A percentile compares a stretch with the other conserved stretches of the same genome.
These are phyloP conservation scores for Didymella arachidicola DNA, from an alignment of 2,329 filamentous ascomycete species.

Conservation along the genomic window DNA sequence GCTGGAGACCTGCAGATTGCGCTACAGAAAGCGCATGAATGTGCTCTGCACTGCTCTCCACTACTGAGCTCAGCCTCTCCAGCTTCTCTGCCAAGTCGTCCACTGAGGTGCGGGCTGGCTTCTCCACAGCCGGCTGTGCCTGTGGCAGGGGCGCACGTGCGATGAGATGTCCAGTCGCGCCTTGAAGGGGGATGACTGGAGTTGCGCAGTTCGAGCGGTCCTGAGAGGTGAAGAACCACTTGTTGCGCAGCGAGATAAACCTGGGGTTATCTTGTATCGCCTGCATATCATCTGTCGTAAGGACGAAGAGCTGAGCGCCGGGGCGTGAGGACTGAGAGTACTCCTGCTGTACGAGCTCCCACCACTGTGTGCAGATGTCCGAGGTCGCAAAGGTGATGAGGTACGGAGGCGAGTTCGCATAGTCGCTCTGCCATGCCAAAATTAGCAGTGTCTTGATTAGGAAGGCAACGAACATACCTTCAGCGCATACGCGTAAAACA, in stretches of 20 bases:
- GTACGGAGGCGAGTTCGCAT: constrained; percentile 42
- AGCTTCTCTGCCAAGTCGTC: constrained; percentile 36
- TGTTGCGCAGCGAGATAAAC: constrained; percentile 42
- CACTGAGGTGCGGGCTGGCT: constrained; percentile 28
- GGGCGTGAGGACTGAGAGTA: constrained; percentile 42
- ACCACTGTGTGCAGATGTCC: constrained; percentile 44
- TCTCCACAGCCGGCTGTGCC: constrained; percentile 15
- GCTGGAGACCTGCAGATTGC: constrained; percentile 44
- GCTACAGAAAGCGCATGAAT: constrained; percentile 46
- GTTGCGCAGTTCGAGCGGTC: constrained; percentile 33
- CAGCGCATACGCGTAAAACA: constrained; percentile 49
- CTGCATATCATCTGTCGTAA: constrained; percentile 47
- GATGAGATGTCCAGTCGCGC: constrained; percentile 35
- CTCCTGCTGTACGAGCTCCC: constrained; percentile 42
- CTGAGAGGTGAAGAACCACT: constrained; percentile 46
- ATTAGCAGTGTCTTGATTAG: constrained; percentile 20
- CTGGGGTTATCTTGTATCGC: constrained; percentile 43
- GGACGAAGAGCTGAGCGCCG: constrained; percentile 46
- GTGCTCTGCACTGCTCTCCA: constrained; percentile 42
- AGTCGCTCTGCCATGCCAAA: constrained; percentile 35
- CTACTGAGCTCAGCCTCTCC: constrained; percentile 37
- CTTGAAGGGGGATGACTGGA: constrained; percentile 43
- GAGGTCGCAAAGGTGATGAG: constrained; percentile 47
- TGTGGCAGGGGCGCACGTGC: constrained; percentile 8
- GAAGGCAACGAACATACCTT: constrained; percentile 34